Evolutionary conservation across 768 basidiomycete species (phyloP).

Genomic region (Amyloporia xantha): DNA sequence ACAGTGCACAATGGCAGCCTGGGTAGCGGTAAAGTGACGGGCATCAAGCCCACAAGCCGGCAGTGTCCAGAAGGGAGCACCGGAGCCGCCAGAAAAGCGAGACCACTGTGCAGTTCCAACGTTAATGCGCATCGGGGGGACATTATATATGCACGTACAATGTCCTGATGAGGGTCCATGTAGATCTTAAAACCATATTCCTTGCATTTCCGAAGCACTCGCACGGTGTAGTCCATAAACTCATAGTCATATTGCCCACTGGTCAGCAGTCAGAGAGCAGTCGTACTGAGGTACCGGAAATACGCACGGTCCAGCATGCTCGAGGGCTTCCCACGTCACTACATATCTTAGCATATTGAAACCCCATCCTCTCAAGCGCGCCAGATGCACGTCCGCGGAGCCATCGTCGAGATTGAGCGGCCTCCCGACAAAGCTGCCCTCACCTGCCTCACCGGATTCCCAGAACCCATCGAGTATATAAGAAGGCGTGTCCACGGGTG

Average conservation of each 20-base stretch:
- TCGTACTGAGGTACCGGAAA: background rate
- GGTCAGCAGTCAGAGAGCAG: conserved; percentile 7
- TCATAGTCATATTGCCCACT: conserved; percentile 88
- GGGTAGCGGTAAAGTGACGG: conserved; percentile 75
- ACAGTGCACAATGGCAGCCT: conserved; percentile 79
- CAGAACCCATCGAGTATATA: conserved; percentile 72
- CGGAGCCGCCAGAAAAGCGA: conserved; percentile 90
- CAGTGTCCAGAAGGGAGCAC: conserved; percentile 92
- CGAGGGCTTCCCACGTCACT: conserved; percentile 94
- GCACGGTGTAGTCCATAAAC: conserved; percentile 88
- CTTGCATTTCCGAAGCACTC: conserved; percentile 85
- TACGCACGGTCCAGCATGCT: conserved; percentile 88
- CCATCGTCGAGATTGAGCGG: conserved; percentile 84
- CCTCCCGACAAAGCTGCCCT: conserved; percentile 64
- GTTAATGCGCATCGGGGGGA: background rate
- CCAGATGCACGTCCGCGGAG: conserved; percentile 78
- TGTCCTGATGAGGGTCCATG: conserved; percentile 96
- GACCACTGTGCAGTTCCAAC: conserved; percentile 60
- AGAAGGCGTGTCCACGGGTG: conserved; percentile 65
- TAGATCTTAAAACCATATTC: conserved; percentile 87
- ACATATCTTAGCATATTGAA: conserved; percentile 80
- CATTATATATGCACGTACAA: conserved; percentile 45
- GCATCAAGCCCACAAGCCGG: conserved; percentile 88
- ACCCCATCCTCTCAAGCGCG: conserved; percentile 87
- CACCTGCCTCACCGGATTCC: conserved; percentile 67